Conservation (phyloP, 2,329 filamentous ascomycete genomes). For the Teratosphaeria destructans region DNA sequence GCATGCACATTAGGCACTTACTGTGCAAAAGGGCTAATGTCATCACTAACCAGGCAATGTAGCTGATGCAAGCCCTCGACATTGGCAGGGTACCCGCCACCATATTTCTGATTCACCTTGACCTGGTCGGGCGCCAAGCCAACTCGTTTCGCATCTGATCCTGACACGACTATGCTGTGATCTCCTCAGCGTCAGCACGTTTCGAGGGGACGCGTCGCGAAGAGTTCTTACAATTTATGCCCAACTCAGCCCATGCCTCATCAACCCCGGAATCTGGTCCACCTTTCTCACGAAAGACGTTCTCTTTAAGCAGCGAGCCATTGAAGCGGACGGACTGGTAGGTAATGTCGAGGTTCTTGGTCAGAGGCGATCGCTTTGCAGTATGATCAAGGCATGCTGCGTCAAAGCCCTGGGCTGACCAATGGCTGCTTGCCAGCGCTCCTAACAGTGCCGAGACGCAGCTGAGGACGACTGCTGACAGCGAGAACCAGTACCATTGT, state of each 20-base stretch:
- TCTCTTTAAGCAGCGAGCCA: not conserved
- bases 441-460: not conserved
- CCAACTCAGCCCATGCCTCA: not conserved
- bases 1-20: not conserved
- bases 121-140: conserved; percentile 47
- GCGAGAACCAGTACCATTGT: not conserved
- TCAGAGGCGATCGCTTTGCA: not conserved
- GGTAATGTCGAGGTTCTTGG: not conserved
- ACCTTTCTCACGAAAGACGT: not conserved
- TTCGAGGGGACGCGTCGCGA: not conserved
- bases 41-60: conserved; percentile 38
- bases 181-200: not conserved
- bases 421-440: not conserved
- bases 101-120: conserved; percentile 44
- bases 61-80: conserved; percentile 48
- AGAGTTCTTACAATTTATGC: not conserved
- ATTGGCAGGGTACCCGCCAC: conserved; percentile 49
- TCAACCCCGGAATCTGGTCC: not conserved
- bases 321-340: not conserved
- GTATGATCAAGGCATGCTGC: not conserved
- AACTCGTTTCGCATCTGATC: conserved; percentile 38
- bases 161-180: conserved; percentile 37
- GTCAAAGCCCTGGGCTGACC: not conserved
- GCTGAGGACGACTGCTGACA: not conserved
- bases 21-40: not conserved